These are phyloP conservation scores for Coccomyxa subellipsoidea DNA, from an alignment of 163 green algal species.

Conservation along the genomic window DNA sequence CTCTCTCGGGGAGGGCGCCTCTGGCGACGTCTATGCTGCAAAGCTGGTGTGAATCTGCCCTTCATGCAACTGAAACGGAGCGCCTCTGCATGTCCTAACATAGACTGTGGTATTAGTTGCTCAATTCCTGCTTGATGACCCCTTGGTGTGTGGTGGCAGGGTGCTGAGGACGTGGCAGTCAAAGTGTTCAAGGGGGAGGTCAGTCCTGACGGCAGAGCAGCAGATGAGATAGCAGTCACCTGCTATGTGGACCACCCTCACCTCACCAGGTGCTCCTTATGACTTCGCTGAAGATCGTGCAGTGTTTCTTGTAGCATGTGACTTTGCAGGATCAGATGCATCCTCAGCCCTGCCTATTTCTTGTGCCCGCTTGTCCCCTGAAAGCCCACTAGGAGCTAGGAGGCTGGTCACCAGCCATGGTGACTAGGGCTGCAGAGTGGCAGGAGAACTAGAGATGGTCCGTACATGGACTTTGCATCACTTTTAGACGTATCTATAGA, in stretches of 20 bases:
- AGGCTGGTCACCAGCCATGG: too few relatives aligned
- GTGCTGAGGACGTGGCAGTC: conserved; percentile 36
- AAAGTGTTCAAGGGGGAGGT: conserved; percentile 63
- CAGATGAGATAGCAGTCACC: conserved; percentile 56
- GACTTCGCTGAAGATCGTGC: not conserved
- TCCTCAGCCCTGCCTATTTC: too few relatives aligned
- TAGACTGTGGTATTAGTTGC: too few relatives aligned
- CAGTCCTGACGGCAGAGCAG: conserved; percentile 63
- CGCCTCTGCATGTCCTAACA: too few relatives aligned
- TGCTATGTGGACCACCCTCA: conserved; percentile 38
- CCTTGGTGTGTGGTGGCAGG: not conserved
- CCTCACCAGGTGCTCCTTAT: conserved; percentile 23
- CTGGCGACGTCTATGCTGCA: conserved; percentile 49
- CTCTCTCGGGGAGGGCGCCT: conserved; percentile 51
- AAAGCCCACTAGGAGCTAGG: too few relatives aligned
- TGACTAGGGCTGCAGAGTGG: too few relatives aligned
- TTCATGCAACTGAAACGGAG: not conserved
- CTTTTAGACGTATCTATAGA: too few relatives aligned
- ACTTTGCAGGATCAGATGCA: too few relatives aligned
- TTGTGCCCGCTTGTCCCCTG: too few relatives aligned
- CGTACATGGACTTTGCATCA: too few relatives aligned
- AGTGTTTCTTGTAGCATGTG: too few relatives aligned
- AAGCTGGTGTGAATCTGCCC: conserved; percentile 1
- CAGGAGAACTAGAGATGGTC: too few relatives aligned
- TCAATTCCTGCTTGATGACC: not conserved